A percentile compares a stretch with the other conserved stretches of the same genome.
These are phyloP conservation scores for Chlorella vulgaris DNA, from an alignment of 139 green algal genomes.

Conservation along the genomic window DNA sequence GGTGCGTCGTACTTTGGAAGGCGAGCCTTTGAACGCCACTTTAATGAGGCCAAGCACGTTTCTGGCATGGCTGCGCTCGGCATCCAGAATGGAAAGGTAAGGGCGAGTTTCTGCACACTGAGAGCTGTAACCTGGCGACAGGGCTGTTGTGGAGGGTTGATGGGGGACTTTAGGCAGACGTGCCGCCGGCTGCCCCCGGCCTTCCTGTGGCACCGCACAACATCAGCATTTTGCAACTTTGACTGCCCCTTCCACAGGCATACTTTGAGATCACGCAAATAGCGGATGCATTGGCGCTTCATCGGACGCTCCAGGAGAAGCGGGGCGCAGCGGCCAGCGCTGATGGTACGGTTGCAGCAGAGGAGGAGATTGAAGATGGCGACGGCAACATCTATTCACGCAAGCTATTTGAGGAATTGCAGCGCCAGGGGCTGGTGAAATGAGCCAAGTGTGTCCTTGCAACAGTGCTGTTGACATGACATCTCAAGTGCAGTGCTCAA, in stretches of 20 bases:
- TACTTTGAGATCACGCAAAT: conserved; percentile 84
- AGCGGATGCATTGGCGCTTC: conserved; percentile 87
- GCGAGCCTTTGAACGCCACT: conserved; percentile 97
- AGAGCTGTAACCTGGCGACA: too few species aligned
- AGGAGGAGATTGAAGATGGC: conserved; percentile 87
- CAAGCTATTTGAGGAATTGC: conserved; percentile 89
- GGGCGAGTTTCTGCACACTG: too few species aligned
- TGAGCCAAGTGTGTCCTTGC: not conserved
- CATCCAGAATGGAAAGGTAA: conserved; percentile 83
- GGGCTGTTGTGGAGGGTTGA: too few species aligned
- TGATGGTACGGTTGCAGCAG: conserved; percentile 13
- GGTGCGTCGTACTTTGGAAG: conserved; percentile 92
- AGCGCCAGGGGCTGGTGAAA: conserved; percentile 87
- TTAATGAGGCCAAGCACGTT: conserved; percentile 92
- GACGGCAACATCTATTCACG: conserved; percentile 91
- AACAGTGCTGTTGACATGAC: not conserved
- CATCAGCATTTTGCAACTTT: too few species aligned
- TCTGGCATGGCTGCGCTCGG: conserved; percentile 94
- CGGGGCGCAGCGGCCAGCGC: conserved; percentile 5
- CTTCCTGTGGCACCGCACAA: too few species aligned
- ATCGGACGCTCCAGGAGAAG: conserved; percentile 76
- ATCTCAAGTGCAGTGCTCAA: too few species aligned
- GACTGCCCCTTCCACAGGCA: too few species aligned
- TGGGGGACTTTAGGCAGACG: too few species aligned
- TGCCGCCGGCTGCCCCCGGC: too few species aligned